Conservation (phyloP, 192 early-diverging fungal species). For the Coemansia asiatica region DNA sequence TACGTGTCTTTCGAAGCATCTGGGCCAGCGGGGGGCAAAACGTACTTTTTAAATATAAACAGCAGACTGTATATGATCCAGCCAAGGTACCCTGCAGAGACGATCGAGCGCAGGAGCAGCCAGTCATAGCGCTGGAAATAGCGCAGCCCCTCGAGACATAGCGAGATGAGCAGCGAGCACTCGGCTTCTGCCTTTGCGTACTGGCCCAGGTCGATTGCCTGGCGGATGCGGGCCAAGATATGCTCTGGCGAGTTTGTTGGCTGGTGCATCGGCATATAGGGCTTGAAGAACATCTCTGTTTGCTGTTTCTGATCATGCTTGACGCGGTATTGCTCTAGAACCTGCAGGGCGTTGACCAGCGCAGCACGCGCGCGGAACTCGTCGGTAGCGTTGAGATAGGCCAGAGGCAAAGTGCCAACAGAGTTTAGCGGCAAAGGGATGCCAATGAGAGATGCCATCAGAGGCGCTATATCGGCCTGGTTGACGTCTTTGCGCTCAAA, state of each 20-base stretch:
- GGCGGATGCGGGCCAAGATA: constrained; percentile 60
- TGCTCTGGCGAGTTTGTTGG: constrained; percentile 55
- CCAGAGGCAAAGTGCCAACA: constrained; percentile 83
- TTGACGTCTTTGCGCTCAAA: constrained; percentile 78
- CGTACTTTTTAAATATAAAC: constrained; percentile 74
- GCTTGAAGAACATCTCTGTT: constrained; percentile 78
- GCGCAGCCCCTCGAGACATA: constrained; percentile 80
- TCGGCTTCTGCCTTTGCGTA: constrained; percentile 69
- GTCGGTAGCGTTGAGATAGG: constrained; percentile 69
- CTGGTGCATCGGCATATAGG: constrained; percentile 67
- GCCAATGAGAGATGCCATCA: constrained; percentile 89
- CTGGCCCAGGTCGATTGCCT: constrained; percentile 59
- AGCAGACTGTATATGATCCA: constrained; percentile 86
- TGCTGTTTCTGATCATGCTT: constrained; percentile 80
- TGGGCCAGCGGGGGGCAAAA: constrained; percentile 21
- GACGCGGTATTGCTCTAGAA: constrained; percentile 82
- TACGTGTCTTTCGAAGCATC: neutral
- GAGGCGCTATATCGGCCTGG: constrained; percentile 94
- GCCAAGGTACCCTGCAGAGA: constrained; percentile 83
- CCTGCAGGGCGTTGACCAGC: constrained; percentile 80
- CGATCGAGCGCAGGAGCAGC: constrained; percentile 82
- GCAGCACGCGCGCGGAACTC: constrained; percentile 75
- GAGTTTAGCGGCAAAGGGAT: constrained; percentile 90
- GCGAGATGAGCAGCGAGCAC: constrained; percentile 62
- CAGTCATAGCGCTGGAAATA: constrained; percentile 98